Base-by-base conservation (phyloP, 805 yeast genomes). In the Helenozyma baotianmanensis region DNA sequence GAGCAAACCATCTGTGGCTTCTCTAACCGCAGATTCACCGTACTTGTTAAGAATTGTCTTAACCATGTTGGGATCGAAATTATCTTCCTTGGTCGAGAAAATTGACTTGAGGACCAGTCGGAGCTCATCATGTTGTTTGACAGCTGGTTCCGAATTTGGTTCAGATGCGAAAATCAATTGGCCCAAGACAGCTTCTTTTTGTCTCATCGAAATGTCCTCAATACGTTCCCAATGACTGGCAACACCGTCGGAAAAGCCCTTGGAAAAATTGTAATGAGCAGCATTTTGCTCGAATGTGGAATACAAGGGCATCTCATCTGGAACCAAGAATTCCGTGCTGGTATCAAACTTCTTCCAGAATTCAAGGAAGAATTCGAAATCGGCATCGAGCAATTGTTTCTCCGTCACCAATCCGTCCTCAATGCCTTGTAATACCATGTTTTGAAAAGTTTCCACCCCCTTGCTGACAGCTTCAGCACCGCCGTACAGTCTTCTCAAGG, bases 371-470 rank as follows among this genome's bases (percentile, higher is more conserved):
- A 64, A 63, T 2, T 58, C 55, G 23, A 82, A 51, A 38, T 83
- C 74, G 19, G 72, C 58, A 8, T 68, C 62, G 24, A 68, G 64
- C 14, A 81, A 61, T 43, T 80, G 80, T 0, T 64, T 62, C 9
- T 67, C 53, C 0, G 69, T 58, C 2, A 82, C 68, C 4, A 52
- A 50, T 1, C 77, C 87, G 9, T 70, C 72, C 26, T 71, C 72
- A 14, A 85, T 77, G 0, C 79, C 80, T 24, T 62, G 58, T 22
- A 79, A 46, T 15, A 88, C 70, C 14, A 84, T 67, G 14, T 64
- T 66, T 47, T 84, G 90, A 80, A 92, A 89, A 9, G 71, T 70
- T 26, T 70, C 72, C 26, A 82, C 63, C 0, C 80, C 82, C 31
- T 70, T 66, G 11, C 60, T 56, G 0, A 92, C 92, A 23, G 80